These are phyloP conservation scores for Penicillium capsulatum DNA, from an alignment of 2,329 filamentous ascomycete genomes.

Conservation along the genomic window DNA sequence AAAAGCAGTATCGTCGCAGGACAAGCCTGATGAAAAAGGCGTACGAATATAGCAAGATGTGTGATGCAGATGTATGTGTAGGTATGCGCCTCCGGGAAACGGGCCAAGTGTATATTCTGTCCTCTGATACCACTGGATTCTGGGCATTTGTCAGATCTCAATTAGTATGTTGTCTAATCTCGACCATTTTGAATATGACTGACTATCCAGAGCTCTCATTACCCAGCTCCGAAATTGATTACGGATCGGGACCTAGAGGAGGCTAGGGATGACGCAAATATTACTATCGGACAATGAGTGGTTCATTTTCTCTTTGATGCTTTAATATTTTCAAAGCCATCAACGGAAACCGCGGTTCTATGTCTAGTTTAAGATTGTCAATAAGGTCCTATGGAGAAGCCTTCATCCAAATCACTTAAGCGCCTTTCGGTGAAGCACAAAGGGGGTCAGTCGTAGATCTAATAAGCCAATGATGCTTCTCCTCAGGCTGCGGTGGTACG, in stretches of 20 bases:
- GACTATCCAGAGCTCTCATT: slow-evolving; percentile 2
- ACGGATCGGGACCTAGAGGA: slow-evolving; percentile 2
- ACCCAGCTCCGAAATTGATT: slow-evolving; percentile 2
- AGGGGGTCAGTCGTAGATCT: not conserved
- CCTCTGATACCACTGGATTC: slow-evolving; percentile 11
- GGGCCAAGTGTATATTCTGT: slow-evolving; percentile 16
- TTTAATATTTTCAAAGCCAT: slow-evolving; percentile 1
- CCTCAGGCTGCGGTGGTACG: not conserved
- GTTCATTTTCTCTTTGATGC: not conserved
- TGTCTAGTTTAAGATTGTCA: slow-evolving; percentile 1
- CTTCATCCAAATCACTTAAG: slow-evolving; percentile 1
- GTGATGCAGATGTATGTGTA: slow-evolving; percentile 15
- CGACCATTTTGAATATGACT: slow-evolving; percentile 1
- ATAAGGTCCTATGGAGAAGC: not conserved
- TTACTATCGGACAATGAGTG: slow-evolving; percentile 2
- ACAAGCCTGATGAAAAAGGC: slow-evolving; percentile 13
- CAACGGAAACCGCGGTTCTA: not conserved
- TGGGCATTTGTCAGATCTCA: slow-evolving; percentile 10
- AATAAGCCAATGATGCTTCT: slow-evolving; percentile 1
- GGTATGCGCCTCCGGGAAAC: slow-evolving; percentile 19
- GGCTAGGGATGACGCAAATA: slow-evolving; percentile 1
- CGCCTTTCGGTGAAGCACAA: not conserved
- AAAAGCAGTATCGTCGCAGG: slow-evolving; percentile 12
- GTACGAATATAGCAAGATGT: slow-evolving; percentile 15
- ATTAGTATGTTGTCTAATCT: slow-evolving; percentile 5